Percentiles rank a stretch among this genome's conserved stretches.
phyloP scores from a whole-genome alignment of 805 yeast species.

The Suhomyces kilbournensis region DNA sequence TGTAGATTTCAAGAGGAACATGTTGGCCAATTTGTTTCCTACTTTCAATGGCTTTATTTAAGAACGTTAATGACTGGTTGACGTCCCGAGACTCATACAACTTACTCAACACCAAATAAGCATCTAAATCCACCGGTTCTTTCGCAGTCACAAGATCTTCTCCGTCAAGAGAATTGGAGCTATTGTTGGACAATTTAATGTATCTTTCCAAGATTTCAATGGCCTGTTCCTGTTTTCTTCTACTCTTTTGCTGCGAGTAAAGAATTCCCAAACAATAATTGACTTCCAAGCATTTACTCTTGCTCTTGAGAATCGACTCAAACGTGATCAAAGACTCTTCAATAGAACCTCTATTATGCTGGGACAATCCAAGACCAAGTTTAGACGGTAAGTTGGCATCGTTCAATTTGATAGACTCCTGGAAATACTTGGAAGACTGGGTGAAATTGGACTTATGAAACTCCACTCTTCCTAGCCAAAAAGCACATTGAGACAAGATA shows the following conservation, averaged over 20 bases:
- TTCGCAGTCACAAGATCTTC: slow-evolving; percentile 24
- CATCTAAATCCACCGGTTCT: slow-evolving; percentile 61
- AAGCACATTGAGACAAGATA: slow-evolving; percentile 39
- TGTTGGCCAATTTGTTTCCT: slow-evolving; percentile 41
- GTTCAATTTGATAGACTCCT: slow-evolving; percentile 64
- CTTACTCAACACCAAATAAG: slow-evolving; percentile 65
- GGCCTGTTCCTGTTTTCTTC: slow-evolving; percentile 49
- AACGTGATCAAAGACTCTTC: slow-evolving; percentile 86
- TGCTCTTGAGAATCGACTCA: slow-evolving; percentile 64
- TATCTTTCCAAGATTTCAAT: slow-evolving; percentile 67
- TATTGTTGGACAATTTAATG: slow-evolving; percentile 55
- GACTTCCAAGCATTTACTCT: slow-evolving; percentile 71
- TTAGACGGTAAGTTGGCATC: slow-evolving; percentile 66
- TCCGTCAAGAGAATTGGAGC: slow-evolving; percentile 20
- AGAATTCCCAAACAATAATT: slow-evolving; percentile 73
- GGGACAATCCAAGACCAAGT: slow-evolving; percentile 84
- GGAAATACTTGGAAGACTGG: slow-evolving; percentile 70
- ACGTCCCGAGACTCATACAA: slow-evolving; percentile 66
- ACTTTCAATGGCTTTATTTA: slow-evolving; percentile 59
- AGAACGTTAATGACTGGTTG: slow-evolving; percentile 61
- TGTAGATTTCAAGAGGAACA: slow-evolving; percentile 59
- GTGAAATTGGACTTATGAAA: slow-evolving; percentile 59
- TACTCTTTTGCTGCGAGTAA: slow-evolving; percentile 51
- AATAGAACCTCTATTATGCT: slow-evolving; percentile 64
- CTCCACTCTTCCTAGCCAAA: slow-evolving; percentile 84